Evolutionary conservation across 2,329 filamentous ascomycete genomes (phyloP).

Genomic region (Botrytis sinoallii): DNA sequence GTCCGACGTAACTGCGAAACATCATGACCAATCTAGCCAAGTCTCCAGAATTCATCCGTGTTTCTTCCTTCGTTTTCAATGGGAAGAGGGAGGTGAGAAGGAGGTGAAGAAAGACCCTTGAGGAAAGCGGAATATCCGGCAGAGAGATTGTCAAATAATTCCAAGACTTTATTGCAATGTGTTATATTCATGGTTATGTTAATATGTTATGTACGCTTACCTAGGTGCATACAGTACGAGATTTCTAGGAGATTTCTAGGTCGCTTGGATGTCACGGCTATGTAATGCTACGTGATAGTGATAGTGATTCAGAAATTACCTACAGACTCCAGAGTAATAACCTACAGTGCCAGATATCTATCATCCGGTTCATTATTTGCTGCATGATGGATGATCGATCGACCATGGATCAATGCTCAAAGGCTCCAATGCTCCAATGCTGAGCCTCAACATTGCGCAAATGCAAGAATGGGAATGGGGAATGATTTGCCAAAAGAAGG

Average conservation of each 20-base stretch:
- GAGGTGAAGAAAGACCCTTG: background rate
- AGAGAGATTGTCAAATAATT: background rate
- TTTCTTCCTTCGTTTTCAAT: conserved; percentile 4
- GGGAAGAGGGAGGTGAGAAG: background rate
- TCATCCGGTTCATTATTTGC: background rate
- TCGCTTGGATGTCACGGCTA: background rate
- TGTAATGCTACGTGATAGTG: background rate
- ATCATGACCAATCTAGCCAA: background rate
- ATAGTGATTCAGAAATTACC: background rate
- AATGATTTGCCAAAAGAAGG: background rate
- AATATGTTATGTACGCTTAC: background rate
- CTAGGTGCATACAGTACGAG: background rate
- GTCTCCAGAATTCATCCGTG: conserved; percentile 1
- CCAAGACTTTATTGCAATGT: background rate
- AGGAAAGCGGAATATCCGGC: background rate
- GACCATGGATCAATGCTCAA: background rate
- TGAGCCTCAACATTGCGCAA: conserved; percentile 9
- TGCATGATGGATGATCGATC: background rate
- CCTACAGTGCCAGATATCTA: background rate
- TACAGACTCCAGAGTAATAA: background rate
- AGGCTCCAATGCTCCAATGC: background rate
- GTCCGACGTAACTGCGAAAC: background rate
- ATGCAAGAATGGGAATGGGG: background rate
- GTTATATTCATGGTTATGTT: background rate
- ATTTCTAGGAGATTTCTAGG: background rate